Base-by-base conservation (phyloP, 1,139 yeast species). In the Kodamaea arcana region DNA sequence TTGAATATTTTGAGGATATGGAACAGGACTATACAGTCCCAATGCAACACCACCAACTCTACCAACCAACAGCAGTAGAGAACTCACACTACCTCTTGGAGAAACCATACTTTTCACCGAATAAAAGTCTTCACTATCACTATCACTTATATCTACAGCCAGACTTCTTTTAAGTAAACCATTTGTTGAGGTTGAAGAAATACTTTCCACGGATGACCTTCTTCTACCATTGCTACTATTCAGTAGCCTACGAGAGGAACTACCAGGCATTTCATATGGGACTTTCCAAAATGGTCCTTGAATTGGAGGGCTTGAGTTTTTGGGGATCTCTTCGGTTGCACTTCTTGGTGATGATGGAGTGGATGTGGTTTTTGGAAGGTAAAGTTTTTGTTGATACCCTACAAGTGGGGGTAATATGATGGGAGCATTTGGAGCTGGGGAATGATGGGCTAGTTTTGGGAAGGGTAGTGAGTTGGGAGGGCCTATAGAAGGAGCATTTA, bases 251-350 rank as follows among this genome's bases (percentile, higher is more conserved):
- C 44, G 31, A 7, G 22, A 7, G 6, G 22, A 40, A 6, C 31
- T 35, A 11, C 52, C 52, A 2, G 75, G 75, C 74, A 69, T 66
- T 46, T 69, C 75, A 50, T 69, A 69, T 20, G 75, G 75, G 8
- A 69, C 75, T 46, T 68, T 69, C 75, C 75, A 69, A 50, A 69
- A 66, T 4, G 75, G 75, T 12, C 72, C 75, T 40, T 62, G 69
- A 27, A 68, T 60, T 28, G 68, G 68, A 3, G 70, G 66, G 36
- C 62, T 56, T 13, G 14, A 30, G 15, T 29, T 20, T 30, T 32
- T 30, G 31, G 31, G 27, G 35, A 15, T 16, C 31, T 15, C 5
- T 25, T 21, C 18, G 15, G 37, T 14, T 5, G 33, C 8, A 27
- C 30, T 28, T 17, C 34, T 30, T 4, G 30, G 29, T 20, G 36